Evolutionary conservation across 805 yeast genomes (phyloP), one percentile per base, ranked within the genome.

Genomic region (Jamesozyma jinghongensis): DNA sequence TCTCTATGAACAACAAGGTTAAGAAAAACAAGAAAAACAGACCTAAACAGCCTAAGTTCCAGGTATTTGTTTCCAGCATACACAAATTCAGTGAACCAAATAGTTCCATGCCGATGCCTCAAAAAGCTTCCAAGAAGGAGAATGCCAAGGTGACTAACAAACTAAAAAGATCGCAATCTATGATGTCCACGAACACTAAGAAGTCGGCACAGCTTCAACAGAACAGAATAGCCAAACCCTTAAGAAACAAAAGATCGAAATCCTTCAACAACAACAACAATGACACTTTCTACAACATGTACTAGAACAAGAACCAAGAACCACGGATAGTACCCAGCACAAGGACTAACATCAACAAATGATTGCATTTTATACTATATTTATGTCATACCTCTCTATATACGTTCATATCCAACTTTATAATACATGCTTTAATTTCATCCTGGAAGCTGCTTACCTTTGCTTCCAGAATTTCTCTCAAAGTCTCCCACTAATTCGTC

Each of bases 61-160:
- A 61, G 45, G 60, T 61, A 4, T 58, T 61, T 33, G 62, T 61
- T 22, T 59, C 65, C 6, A 55, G 58, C 39, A 53, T 62, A 12
- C 56, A 59, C 28, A 53, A 54, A 30, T 61, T 61, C 43, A 59
- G 54, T 41, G 48, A 49, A 14, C 34, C 46, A 13, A 47, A 42
- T 16, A 20, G 37, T 28, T 22, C 26, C 10, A 19, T 40, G 1
- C 40, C 43, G 10, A 14, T 37, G 17, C 25, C 42, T 3, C 35
- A 34, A 5, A 39, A 33, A 18, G 19, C 19, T 10, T 17, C 19
- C 37, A 29, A 51, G 43, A 37, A 43, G 41, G 17, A 42, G 37
- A 17, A 49, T 39, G 36, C 46, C 44, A 38, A 38, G 32, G 19
- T 19, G 4, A 5, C 25, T 5, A 41, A 37, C 19, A 44, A 50